Evolutionary conservation across 139 green algal genomes (phyloP), one percentile per base, ranked within the genome.

Genomic region (Chlamydomonas sphaeroides): DNA sequence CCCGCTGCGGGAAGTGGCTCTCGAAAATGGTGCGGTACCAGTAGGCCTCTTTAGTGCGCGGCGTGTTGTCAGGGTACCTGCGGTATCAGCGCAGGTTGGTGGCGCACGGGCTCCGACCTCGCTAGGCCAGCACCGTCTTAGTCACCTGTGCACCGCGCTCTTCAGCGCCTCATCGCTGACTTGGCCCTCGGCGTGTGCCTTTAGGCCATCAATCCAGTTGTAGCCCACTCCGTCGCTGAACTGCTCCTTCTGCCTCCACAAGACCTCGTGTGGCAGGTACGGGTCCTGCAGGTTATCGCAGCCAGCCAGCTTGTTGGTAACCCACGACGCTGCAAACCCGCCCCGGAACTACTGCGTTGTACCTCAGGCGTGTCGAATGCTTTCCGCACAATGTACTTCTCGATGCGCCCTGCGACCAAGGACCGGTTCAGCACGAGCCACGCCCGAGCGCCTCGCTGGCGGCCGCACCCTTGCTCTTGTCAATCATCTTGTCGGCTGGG

Each of bases 191-290:
- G 90, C 75, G 75, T 82, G 75, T n/a, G 75, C 86, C 87, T 91
- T 91, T 26, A 93, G 80, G 5, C 89, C 89, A 59, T 93, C 89
- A 30, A 93, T 93, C 90, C 90, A 93, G 72, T 42, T 88, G 90
- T 93, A 93, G 33, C 90, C 90, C 36, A 91, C 93, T 71, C 97
- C 97, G 85, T 99, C 97, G 39, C 78, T 94, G 94, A 99, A 99
- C 95, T 99, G 97, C 93, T 99, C 97, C 89, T 99, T 99, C 89
- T 99, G 97, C 28, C 97, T 89, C 91, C 92, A 99, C 67, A 99
- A 90, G 85, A 98, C 94, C 67, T 84, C 78, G 36, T 11, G 10
- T 11, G 78, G 78, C 67, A 84, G 78, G 68, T 84, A 84, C 8
- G 95, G 95, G 84, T 98, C 92, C 92, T 33, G 75, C 7, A 20